These are phyloP conservation scores for Umbelopsis sp. DNA, from an alignment of 192 early-diverging fungal species.

Conservation along the genomic window DNA sequence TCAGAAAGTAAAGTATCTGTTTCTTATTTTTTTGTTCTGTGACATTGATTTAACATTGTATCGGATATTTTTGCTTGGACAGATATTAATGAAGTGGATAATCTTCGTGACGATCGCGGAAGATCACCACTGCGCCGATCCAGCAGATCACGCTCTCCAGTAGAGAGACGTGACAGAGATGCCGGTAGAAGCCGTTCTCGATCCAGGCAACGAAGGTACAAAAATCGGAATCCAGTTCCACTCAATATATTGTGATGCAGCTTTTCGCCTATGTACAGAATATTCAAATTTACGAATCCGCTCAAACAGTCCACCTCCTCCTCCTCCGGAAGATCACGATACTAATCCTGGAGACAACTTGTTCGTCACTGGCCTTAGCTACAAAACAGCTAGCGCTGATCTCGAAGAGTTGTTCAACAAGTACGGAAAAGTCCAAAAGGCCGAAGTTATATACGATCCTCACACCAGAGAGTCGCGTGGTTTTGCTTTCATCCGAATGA, in stretches of 20 bases:
- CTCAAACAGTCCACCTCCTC: slow-evolving; percentile 26
- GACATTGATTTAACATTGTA: not conserved
- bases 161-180: slow-evolving; percentile 18
- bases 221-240: slow-evolving; percentile 15
- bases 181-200: slow-evolving; percentile 36
- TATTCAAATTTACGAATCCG: slow-evolving; percentile 20
- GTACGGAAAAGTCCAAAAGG: slow-evolving; percentile 74
- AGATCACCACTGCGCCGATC: slow-evolving; percentile 36
- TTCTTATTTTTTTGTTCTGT: too few relatives aligned
- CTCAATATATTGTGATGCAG: slow-evolving; percentile 11
- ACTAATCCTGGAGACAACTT: slow-evolving; percentile 72
- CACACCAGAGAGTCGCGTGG: slow-evolving; percentile 82
- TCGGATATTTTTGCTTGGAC: not conserved
- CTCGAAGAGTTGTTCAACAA: slow-evolving; percentile 72
- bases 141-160: slow-evolving; percentile 38
- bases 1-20: slow-evolving; percentile 17
- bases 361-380: slow-evolving; percentile 72
- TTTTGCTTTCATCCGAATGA: slow-evolving; percentile 87
- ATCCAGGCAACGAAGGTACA: slow-evolving; percentile 30
- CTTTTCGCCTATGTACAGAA: slow-evolving; percentile 20
- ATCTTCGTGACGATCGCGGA: slow-evolving; percentile 33
- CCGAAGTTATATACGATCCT: slow-evolving; percentile 78
- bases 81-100: slow-evolving; percentile 11
- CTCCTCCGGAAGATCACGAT: slow-evolving; percentile 42
- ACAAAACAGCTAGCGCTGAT: slow-evolving; percentile 61